These are phyloP conservation scores for Scleromitrula shiraiana DNA, from an alignment of 2,329 filamentous ascomycete genomes.

Conservation along the genomic window DNA sequence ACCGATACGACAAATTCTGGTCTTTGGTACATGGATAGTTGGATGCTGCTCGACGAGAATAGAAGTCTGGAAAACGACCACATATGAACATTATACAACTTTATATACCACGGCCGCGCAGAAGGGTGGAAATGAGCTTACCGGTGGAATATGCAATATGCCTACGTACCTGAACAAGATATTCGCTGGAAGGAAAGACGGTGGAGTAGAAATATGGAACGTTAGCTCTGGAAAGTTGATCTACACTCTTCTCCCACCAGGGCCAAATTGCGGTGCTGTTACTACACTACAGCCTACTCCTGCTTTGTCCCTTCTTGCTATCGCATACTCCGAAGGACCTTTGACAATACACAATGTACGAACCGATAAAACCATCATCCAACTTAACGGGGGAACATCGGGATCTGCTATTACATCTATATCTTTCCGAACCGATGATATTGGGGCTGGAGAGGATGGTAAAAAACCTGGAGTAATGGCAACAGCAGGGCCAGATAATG, in stretches of 20 bases:
- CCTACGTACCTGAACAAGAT: conserved; percentile 96
- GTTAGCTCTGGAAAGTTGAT: conserved; percentile 85
- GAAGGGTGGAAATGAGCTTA: conserved; percentile 59
- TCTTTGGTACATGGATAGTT: conserved; percentile 89
- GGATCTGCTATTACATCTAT: conserved; percentile 69
- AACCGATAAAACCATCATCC: conserved; percentile 64
- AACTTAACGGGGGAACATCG: conserved; percentile 57
- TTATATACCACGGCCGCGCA: conserved; percentile 50
- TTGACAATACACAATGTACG: conserved; percentile 76
- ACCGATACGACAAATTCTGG: conserved; percentile 66
- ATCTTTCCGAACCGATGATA: conserved; percentile 80
- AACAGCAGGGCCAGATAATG: conserved; percentile 68
- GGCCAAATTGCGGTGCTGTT: conserved; percentile 67
- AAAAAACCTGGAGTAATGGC: conserved; percentile 87
- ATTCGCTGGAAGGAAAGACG: conserved; percentile 79
- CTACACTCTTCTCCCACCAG: conserved; percentile 77
- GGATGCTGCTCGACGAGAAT: conserved; percentile 68
- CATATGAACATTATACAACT: conserved; percentile 84
- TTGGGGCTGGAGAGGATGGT: conserved; percentile 83
- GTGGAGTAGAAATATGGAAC: conserved; percentile 95
- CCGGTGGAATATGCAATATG: conserved; percentile 75
- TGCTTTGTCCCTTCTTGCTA: conserved; percentile 75
- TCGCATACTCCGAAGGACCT: conserved; percentile 75
- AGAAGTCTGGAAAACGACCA: conserved; percentile 81
- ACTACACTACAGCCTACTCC: conserved; percentile 80